Evolutionary conservation across 2,329 filamentous ascomycete genomes (phyloP), one percentile per base, ranked within the genome.

Genomic region (Chlorencoelia australis): DNA sequence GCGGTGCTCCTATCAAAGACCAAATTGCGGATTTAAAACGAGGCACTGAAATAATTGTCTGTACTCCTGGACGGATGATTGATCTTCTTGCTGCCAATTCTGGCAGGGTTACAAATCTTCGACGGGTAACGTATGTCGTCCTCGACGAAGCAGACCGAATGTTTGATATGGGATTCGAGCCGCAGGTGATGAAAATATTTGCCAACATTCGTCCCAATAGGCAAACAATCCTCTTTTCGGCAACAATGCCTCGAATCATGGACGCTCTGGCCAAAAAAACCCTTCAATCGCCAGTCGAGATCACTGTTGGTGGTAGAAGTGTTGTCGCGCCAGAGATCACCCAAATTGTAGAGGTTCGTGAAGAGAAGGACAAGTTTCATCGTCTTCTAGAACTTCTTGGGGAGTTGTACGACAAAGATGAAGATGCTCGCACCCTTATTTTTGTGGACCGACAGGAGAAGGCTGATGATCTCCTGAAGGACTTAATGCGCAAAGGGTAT

Each of bases 151-250:
- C 91, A 31, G 91, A 98, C 61, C 82, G 91, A 44, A 96, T 98
- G 91, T 95, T 96, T 57, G 91, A 98, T 59, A 96, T 98, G 91
- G 91, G 91, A 10, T 98, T 98, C 55, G 89, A 94, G 61, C 89
- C 91, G 2, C 91, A 98, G 59, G 88, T 98, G 36, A 91, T 91
- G 76, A 95, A 94, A 60, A 91, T 98, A 40, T 79, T 96, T 56
- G 77, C 78, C 47, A 94, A 91, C 53, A 82, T 94, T 57, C 80
- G 91, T 31, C 88, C 91, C 1, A 84, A 95, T 57, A 79, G 84
- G 33, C 91, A 98, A 57, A 94, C 87, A 1, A 87, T 96, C 34
- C 70, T 96, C 16, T 98, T 96, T 59, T 96, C 91, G 0, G 91
- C 91, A 4, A 98, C 91, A 0, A 94, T 96, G 68, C 91, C 91